phyloP scores from a whole-genome alignment of 1,284 basidiomycete species.

The Ganoderma sinense region DNA sequence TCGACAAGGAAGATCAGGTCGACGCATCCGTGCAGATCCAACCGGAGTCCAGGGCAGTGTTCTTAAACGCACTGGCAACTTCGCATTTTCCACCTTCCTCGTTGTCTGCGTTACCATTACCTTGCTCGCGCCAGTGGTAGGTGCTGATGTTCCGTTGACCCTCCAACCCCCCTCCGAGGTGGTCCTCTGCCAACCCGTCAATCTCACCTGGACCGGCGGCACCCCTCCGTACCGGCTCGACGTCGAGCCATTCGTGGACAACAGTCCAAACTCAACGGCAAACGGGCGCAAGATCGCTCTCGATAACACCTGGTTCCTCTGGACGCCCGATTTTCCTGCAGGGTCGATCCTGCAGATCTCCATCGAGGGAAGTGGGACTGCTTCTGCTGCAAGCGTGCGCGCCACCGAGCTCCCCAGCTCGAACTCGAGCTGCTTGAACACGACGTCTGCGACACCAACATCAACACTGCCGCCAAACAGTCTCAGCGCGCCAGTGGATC shows the following conservation, averaged over 20 bases:
- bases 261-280: slow-evolving; percentile 40
- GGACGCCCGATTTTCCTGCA: neutral
- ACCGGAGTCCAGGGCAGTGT: neutral
- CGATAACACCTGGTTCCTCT: slow-evolving; percentile 44
- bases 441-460: neutral
- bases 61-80: neutral
- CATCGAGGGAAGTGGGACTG: neutral
- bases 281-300: slow-evolving; percentile 76
- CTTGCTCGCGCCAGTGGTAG: neutral
- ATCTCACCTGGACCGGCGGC: slow-evolving; percentile 12
- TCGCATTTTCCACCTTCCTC: neutral
- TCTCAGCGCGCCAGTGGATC: neutral
- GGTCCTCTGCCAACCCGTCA: neutral
- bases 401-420: neutral
- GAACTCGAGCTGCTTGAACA: neutral
- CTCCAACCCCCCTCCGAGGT: neutral
- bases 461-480: neutral
- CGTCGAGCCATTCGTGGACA: slow-evolving; percentile 8
- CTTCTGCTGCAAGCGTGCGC: neutral
- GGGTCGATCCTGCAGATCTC: neutral
- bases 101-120: neutral
- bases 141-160: neutral
- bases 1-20: neutral
- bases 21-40: neutral
- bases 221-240: slow-evolving; percentile 8